Evolutionary conservation across 2,329 filamentous ascomycete genomes (phyloP), one percentile per base, ranked within the genome.

Genomic region (Aureobasidium sp.): DNA sequence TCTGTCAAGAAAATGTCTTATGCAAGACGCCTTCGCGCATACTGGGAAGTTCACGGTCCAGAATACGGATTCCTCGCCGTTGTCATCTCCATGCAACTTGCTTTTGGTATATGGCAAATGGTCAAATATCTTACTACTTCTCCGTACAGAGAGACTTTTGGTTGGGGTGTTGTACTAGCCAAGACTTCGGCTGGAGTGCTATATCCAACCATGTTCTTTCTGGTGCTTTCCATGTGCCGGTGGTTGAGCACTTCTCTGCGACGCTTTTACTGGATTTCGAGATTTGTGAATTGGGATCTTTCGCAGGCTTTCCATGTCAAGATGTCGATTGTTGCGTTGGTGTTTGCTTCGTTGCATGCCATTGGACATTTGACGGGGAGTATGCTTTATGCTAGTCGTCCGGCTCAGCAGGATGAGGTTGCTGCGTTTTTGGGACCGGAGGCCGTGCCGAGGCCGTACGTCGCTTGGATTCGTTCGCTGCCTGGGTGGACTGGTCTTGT

Each of bases 131-230:
- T 74, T 41, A 73, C 69, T 0, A 70, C 67, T 1, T 59, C 65
- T 0, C 57, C 68, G 10, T 78, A 76, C 54, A 71, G 72, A 14
- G 71, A 69, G 12, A 78, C 73, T 0, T 74, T 80, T 16, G 79
- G 77, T 11, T 79, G 77, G 76, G 79, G 78, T 5, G 72, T 78
- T 6, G 74, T 79, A 3, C 61, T 81, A 45, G 74, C 78, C 3
- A 81, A 81, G 63, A 73, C 75, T 0, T 74, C 68, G 38, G 77
- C 78, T 8, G 79, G 79, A 3, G 73, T 75, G 0, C 59, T 81
- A 1, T 81, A 80, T 44, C 77, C 78, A 16, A 80, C 77, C 1
- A 72, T 81, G 53, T 80, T 80, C 65, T 80, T 81, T 58, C 68
- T 81, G 54, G 69, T 81, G 6, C 65, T 81, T 4, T 79, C 76